Base-by-base conservation (phyloP, 2,329 filamentous ascomycete species). In the Metarhizium guizhouense region DNA sequence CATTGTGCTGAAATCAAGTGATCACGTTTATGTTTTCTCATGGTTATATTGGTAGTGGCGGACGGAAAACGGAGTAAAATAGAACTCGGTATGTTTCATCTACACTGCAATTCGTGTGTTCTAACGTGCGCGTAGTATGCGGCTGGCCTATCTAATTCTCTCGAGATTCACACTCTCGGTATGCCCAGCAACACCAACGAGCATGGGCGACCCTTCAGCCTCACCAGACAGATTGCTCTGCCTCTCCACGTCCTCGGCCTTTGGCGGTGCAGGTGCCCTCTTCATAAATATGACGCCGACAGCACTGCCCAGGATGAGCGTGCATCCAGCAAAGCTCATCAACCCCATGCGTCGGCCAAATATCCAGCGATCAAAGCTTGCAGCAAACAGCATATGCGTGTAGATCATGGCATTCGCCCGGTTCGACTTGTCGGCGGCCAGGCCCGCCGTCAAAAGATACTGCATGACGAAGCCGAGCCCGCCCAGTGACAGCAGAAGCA, bases 381-480 rank as follows among this genome's bases (percentile, higher is more conserved):
- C 76, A 1, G 79, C 79, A 61, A 82, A 82, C 42, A 82, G 64
- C 74, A 82, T 81, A 49, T 81, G 76, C 6, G 79, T 81, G 57
- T 82, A 82, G 5, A 81, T 70, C 80, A 84, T 82, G 54, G 76
- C 73, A 16, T 78, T 81, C 7, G 80, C 80, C 47, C 77, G 70
- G 61, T 82, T 82, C 20, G 78, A 78, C 59, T 86, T 86, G 64
- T 92, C 87, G 58, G 86, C 83, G 29, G 86, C 74, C 51, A 96
- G 72, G 0, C 90, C 90, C 0, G 83, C 80, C 1, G 91, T 94
- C 18, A 95, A 74, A n/a, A 95, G 76, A 61, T 90, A 90, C 78
- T 96, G 92, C 81, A 93, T 87, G 25, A 87, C 68, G 65, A 96
- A 93, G 0, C 92, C 92, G 60, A 86, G 86, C 0, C 83, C 65